A percentile compares a stretch with the other conserved stretches of the same genome.
Evolutionary conservation across 306 rosid genomes (phyloP).

Genomic region (Ormosia semicastrata): DNA sequence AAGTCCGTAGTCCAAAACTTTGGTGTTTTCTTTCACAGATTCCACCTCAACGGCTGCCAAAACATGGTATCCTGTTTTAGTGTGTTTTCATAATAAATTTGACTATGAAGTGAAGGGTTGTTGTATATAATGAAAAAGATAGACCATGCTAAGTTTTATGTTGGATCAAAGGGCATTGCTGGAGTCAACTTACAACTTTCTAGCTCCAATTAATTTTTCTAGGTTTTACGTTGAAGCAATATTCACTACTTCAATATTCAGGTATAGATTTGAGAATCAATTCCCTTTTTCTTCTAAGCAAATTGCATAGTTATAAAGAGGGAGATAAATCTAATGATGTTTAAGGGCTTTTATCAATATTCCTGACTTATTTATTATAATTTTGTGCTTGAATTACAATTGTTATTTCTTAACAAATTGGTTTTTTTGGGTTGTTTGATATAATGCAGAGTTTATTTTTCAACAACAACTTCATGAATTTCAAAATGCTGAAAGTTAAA

Average conservation of each 20-base stretch:
- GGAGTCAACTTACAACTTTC: background rate
- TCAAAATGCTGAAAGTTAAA: conserved; percentile 68
- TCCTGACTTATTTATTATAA: background rate
- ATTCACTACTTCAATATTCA: background rate
- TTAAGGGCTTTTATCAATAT: background rate
- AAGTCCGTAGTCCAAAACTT: too few relatives aligned
- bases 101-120: too few relatives aligned
- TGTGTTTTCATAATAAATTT: too few relatives aligned
- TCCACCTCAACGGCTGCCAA: too few relatives aligned
- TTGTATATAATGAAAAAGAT: too few relatives aligned
- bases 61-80: too few relatives aligned
- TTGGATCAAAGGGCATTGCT: background rate
- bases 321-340: background rate
- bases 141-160: too few relatives aligned
- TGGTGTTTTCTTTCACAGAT: too few relatives aligned
- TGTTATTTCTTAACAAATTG: background rate
- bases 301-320: background rate
- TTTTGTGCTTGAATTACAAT: background rate
- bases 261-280: background rate
- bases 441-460: conserved; percentile 26
- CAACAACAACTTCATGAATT: conserved; percentile 22
- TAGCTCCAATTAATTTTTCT: background rate
- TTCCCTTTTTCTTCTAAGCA: background rate
- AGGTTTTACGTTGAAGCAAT: background rate
- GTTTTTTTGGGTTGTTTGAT: background rate